Conservation (phyloP, 225 moss, liverwort and hornwort species). For the Marchantia polymorpha region DNA sequence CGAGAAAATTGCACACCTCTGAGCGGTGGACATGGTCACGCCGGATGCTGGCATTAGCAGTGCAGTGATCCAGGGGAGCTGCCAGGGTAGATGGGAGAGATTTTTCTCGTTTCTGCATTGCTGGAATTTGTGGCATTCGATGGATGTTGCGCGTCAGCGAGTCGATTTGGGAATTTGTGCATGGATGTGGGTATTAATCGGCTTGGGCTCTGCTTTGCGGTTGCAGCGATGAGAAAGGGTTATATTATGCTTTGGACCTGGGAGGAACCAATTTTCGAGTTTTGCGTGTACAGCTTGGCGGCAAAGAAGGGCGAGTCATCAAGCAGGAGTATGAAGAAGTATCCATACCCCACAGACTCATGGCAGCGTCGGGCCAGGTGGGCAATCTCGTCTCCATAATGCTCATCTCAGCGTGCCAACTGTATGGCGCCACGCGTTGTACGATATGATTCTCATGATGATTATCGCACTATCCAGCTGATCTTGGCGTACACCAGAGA, state of each 20-base stretch:
- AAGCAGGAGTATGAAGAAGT: slow-evolving; percentile 82
- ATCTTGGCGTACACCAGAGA: not conserved
- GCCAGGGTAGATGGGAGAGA: not conserved
- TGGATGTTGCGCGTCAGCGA: not conserved
- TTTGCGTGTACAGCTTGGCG: slow-evolving; percentile 74
- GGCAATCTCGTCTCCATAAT: not conserved
- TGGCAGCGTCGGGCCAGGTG: slow-evolving; percentile 77
- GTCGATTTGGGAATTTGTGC: not conserved
- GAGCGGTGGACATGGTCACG: not conserved
- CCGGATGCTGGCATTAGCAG: not conserved
- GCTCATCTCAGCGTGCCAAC: not conserved
- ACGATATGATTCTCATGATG: not conserved
- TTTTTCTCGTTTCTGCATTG: not conserved
- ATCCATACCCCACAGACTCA: slow-evolving; percentile 65
- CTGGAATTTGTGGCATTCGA: not conserved
- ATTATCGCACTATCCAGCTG: not conserved
- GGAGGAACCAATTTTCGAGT: slow-evolving; percentile 97
- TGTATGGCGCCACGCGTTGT: slow-evolving; percentile 1
- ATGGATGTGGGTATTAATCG: not conserved
- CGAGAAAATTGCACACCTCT: not conserved
- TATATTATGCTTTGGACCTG: slow-evolving; percentile 87
- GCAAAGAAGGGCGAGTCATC: slow-evolving; percentile 66
- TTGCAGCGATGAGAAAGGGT: slow-evolving; percentile 74
- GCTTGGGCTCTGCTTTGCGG: not conserved
- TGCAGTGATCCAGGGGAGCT: not conserved